A percentile compares a stretch with the other conserved stretches of the same genome.
Conservation (phyloP, 805 yeast species). For the Cyberlindnera subsufficiens region DNA sequence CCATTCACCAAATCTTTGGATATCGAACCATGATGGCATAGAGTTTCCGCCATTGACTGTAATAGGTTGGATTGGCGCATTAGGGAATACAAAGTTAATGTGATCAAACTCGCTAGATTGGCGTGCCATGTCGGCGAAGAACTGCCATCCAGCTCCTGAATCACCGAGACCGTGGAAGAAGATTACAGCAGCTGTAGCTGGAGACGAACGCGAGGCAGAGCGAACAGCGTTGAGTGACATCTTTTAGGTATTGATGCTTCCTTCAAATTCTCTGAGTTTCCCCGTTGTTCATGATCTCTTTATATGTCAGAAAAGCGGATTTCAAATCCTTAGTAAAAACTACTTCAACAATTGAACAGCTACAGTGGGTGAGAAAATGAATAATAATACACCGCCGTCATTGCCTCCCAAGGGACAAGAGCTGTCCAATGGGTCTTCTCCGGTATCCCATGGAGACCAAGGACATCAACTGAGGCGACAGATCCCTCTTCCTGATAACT, state of each 20-base stretch:
- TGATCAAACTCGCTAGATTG: conserved; percentile 40
- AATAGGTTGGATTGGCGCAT: conserved; percentile 74
- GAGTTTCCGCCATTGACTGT: conserved; percentile 57
- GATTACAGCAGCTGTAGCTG: conserved; percentile 61
- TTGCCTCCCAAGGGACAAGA: conserved; percentile 12
- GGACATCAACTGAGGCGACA: background rate
- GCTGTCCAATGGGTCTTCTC: background rate
- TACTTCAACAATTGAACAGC: too few relatives aligned
- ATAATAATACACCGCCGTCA: conserved; percentile 9
- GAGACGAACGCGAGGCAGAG: conserved; percentile 25
- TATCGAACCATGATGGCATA: conserved; percentile 89
- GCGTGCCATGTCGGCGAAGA: conserved; percentile 62
- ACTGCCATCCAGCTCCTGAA: conserved; percentile 83
- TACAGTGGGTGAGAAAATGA: background rate
- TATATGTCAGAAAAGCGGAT: too few relatives aligned
- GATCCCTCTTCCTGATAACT: conserved; percentile 16
- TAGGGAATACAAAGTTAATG: conserved; percentile 79
- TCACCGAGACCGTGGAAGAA: conserved; percentile 92
- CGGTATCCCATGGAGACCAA: background rate
- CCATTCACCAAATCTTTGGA: conserved; percentile 45
- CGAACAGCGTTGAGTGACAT: conserved; percentile 25
- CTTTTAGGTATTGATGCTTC: background rate
- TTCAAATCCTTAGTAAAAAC: too few relatives aligned
- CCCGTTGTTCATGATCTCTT: too few relatives aligned
- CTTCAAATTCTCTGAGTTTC: too few relatives aligned